Percentiles rank a stretch among this genome's conserved stretches.
Conservation (phyloP, 108 stramenopile species). For the Nannochloropsis salina region DNA sequence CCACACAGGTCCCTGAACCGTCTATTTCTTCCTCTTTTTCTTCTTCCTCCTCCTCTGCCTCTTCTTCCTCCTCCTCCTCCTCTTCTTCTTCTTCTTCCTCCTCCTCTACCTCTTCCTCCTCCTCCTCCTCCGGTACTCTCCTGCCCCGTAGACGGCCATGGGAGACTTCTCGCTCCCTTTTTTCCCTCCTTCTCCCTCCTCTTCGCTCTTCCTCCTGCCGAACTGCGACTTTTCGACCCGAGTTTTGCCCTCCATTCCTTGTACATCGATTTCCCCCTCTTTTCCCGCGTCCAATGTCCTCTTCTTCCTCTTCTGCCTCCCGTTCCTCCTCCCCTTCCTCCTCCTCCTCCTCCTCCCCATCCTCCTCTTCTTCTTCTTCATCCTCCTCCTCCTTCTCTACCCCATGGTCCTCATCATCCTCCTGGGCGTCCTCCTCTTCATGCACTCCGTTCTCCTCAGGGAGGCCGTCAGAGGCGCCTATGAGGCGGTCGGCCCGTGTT, state of each 20-base stretch:
- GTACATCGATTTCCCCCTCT: too few relatives aligned
- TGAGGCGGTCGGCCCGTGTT: background rate
- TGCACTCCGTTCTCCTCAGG: background rate
- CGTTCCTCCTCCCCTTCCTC: background rate
- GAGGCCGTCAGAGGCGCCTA: background rate
- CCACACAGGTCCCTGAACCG: background rate
- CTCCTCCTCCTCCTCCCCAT: background rate
- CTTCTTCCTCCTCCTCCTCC: too few relatives aligned
- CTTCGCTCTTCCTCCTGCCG: background rate
- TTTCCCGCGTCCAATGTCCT: too few relatives aligned
- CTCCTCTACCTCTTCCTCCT: background rate
- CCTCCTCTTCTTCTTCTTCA: background rate
- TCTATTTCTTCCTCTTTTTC: background rate
- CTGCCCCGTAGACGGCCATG: background rate
- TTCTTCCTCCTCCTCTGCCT: background rate
- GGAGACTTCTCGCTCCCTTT: background rate
- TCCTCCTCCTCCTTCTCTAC: background rate
- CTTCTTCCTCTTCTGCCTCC: too few relatives aligned
- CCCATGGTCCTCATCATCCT: background rate
- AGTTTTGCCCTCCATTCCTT: background rate
- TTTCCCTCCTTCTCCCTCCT: constrained; percentile 11
- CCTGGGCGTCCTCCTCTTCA: background rate
- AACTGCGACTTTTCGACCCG: too few relatives aligned
- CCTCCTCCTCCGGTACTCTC: background rate
- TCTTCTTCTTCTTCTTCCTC: background rate